Evolutionary conservation across 2,329 filamentous ascomycete genomes (phyloP), one percentile per base, ranked within the genome.

Genomic region (Gaeumannomyces sp.): DNA sequence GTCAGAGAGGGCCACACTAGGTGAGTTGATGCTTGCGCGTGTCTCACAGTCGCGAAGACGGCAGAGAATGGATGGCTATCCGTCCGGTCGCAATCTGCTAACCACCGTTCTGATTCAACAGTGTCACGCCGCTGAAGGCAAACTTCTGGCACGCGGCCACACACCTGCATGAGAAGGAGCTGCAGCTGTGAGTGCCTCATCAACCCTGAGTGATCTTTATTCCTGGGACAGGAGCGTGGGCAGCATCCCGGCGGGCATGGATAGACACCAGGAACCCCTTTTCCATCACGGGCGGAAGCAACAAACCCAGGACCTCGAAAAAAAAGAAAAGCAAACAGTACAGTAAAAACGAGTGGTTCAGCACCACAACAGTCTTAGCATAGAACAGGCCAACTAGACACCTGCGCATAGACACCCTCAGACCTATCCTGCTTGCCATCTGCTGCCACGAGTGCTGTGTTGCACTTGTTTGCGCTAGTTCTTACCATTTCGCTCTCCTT

Each of bases 1-100:
- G 91, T 99, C 29, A 90, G 90, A 74, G 88, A 96, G 74, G 92
- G 92, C 33, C 87, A 89, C 76, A 96, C 94, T 16, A 95, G 91
- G 91, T 92, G 78, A 71, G 81, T 77, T 35, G 19, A 56, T 16
- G 31, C n/a, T 35, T 35, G 27, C 11, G 4, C 11, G 6, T 22
- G n/a, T 11, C 16, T 11, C 22, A 4, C 22, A 19, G 27, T 10
- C 19, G 13, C 35, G 6, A 25, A 25, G 38, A 25, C 19, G 33
- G 1, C 4, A 45, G 27, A 16, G 25, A 29, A 28, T 11, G 29
- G 4, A 53, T 53, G 25, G 5, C n/a, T 28, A 28, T 19, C 13
- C 38, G 4, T 25, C 31, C 29, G 45, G 31, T 7, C 14, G 25
- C 31, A 22, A n/a, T 25, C 25, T 57, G 50, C 63, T 69, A 29